These are phyloP conservation scores for Coemansia sp. DNA, from an alignment of 192 early-diverging fungal genomes.

Conservation along the genomic window DNA sequence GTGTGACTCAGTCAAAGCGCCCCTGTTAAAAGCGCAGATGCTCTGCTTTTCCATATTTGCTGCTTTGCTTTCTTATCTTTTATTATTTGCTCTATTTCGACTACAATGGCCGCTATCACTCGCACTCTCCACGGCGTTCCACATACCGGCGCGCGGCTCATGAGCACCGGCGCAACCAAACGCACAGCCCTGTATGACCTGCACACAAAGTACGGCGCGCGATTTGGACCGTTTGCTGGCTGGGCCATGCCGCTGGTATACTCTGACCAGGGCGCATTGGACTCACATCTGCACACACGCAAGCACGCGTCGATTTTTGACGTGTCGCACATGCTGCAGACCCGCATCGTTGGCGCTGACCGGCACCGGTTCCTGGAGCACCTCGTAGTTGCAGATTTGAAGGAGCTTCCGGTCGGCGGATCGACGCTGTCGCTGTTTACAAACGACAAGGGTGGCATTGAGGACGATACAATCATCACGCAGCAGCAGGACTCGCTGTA, in stretches of 20 bases:
- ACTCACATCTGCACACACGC: conserved; percentile 88
- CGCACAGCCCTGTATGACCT: conserved; percentile 89
- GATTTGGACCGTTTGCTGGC: conserved; percentile 98
- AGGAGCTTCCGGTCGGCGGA: conserved; percentile 72
- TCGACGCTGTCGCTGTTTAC: conserved; percentile 92
- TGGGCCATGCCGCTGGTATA: conserved; percentile 98
- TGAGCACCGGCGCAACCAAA: conserved; percentile 54
- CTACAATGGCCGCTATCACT: not conserved
- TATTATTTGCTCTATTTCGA: not conserved
- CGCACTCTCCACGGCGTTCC: conserved; percentile 10
- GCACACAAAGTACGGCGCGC: conserved; percentile 87
- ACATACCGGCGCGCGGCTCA: conserved; percentile 18
- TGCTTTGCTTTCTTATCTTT: not conserved
- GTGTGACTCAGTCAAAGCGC: not conserved
- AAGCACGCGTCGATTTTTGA: conserved; percentile 92
- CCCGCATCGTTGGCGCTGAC: conserved; percentile 85
- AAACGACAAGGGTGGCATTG: conserved; percentile 95
- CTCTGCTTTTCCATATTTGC: not conserved
- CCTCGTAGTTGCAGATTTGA: conserved; percentile 83
- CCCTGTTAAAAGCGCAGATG: not conserved
- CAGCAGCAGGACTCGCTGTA: conserved; percentile 79
- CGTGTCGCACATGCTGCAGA: conserved; percentile 98
- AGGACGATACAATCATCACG: conserved; percentile 97
- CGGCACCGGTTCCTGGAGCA: conserved; percentile 83
- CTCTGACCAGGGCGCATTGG: conserved; percentile 75